Conservation (phyloP, 768 basidiomycete genomes). For the Kondoa subrosea region DNA sequence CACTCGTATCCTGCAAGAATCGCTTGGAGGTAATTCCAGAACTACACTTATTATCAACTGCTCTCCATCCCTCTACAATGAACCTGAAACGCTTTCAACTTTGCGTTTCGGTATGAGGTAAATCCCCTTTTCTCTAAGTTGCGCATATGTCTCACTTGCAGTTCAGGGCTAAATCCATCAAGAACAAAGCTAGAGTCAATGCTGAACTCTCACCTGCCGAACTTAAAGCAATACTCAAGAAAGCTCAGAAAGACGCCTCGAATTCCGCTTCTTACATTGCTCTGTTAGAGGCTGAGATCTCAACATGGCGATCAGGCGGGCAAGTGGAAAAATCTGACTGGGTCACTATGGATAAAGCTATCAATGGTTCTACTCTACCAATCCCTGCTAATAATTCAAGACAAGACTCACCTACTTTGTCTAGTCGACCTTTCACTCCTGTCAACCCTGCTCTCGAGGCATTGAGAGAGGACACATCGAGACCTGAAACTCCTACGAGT, state of each 20-base stretch:
- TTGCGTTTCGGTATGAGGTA: slow-evolving; percentile 91
- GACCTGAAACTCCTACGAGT: slow-evolving; percentile 83
- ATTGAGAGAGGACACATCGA: slow-evolving; percentile 48
- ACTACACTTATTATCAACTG: slow-evolving; percentile 99
- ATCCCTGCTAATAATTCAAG: slow-evolving; percentile 37
- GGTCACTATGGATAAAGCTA: slow-evolving; percentile 52
- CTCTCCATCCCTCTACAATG: slow-evolving; percentile 93
- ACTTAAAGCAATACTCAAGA: slow-evolving; percentile 76
- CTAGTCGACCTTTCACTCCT: slow-evolving; percentile 39
- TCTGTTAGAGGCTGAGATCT: slow-evolving; percentile 75
- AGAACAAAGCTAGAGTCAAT: slow-evolving; percentile 97
- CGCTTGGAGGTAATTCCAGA: slow-evolving; percentile 81
- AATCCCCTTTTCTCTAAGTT: neutral
- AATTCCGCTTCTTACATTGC: slow-evolving; percentile 71
- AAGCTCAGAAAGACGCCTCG: slow-evolving; percentile 70
- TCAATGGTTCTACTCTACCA: slow-evolving; percentile 25
- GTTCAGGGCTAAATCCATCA: slow-evolving; percentile 94
- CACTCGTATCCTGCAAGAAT: slow-evolving; percentile 97
- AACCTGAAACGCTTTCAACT: slow-evolving; percentile 85
- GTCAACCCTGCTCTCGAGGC: slow-evolving; percentile 57
- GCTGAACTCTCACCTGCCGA: slow-evolving; percentile 91
- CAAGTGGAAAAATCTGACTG: slow-evolving; percentile 68
- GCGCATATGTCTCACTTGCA: neutral
- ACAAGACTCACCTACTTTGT: slow-evolving; percentile 27
- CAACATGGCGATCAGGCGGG: slow-evolving; percentile 74